phyloP scores from a whole-genome alignment of 2,329 filamentous ascomycete genomes.

The Dryadomyces quercivorus region DNA sequence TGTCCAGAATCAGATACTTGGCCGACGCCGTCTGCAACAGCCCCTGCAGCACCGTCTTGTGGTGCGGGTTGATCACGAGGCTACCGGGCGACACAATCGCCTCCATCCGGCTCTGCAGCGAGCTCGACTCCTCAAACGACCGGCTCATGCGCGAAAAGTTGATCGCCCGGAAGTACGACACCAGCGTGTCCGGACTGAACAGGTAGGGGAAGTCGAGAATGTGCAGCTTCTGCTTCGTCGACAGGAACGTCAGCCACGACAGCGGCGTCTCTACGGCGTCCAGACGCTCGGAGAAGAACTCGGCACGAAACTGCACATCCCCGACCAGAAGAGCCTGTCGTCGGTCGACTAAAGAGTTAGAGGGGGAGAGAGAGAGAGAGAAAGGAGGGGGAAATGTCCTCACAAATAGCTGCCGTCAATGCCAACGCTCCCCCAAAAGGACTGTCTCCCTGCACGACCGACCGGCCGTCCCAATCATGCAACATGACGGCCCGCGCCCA shows the following conservation, averaged over 20 bases:
- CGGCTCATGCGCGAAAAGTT: constrained; percentile 81
- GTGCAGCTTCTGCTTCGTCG: constrained; percentile 54
- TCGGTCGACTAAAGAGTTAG: constrained; percentile 37
- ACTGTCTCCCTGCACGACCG: constrained; percentile 56
- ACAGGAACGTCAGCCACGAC: constrained; percentile 52
- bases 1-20: constrained; percentile 58
- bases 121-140: constrained; percentile 58
- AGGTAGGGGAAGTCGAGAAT: constrained; percentile 72
- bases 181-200: constrained; percentile 59
- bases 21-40: constrained; percentile 54
- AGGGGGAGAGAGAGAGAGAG: not conserved
- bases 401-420: constrained; percentile 61
- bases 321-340: constrained; percentile 51
- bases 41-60: constrained; percentile 49
- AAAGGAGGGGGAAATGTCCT: constrained; percentile 23
- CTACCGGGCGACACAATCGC: constrained; percentile 41
- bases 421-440: constrained; percentile 67
- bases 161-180: constrained; percentile 76
- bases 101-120: constrained; percentile 42
- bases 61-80: constrained; percentile 41
- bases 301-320: constrained; percentile 59
- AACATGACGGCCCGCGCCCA: constrained; percentile 67
- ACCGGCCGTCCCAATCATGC: constrained; percentile 67
- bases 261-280: constrained; percentile 64
- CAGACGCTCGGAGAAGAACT: constrained; percentile 64